Evolutionary conservation across 1,284 basidiomycete genomes (phyloP).

Genomic region (Salmacisia buchloeana): DNA sequence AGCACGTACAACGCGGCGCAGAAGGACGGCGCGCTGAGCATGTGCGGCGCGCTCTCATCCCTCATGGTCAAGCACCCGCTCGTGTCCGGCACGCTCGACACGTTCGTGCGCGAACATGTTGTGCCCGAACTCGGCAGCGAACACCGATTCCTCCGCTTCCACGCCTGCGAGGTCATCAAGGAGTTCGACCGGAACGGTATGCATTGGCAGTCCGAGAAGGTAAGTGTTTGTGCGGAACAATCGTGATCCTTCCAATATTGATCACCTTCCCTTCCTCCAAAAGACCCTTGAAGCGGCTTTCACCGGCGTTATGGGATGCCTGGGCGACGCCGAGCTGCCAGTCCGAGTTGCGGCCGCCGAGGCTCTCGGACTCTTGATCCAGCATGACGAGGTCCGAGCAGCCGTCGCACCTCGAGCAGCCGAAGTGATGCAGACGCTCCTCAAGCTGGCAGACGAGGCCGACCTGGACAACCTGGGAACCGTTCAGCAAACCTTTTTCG

Average conservation of each 20-base stretch:
- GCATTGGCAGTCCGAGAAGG: constrained; percentile 24
- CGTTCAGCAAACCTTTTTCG: constrained; percentile 77
- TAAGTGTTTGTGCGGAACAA: no score
- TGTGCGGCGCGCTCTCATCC: constrained; percentile 34
- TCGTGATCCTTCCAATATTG: no score
- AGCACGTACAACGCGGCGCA: constrained; percentile 29
- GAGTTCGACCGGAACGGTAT: constrained; percentile 41
- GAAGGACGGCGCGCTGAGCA: constrained; percentile 46
- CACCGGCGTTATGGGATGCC: constrained; percentile 44
- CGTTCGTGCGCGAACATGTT: constrained; percentile 43
- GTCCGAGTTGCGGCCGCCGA: constrained; percentile 78
- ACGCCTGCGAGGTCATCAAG: constrained; percentile 40
- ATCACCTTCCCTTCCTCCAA: no score
- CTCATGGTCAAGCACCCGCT: constrained; percentile 41
- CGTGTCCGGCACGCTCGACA: constrained; percentile 37
- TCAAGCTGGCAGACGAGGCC: constrained; percentile 81
- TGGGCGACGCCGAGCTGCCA: constrained; percentile 66
- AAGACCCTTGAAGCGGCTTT: constrained; percentile 42
- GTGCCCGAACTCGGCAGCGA: constrained; percentile 40
- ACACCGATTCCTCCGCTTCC: constrained; percentile 41
- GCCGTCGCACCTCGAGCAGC: constrained; percentile 73
- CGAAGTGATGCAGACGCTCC: constrained; percentile 80
- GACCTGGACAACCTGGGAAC: constrained; percentile 77
- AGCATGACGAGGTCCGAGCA: constrained; percentile 63
- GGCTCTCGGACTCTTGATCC: constrained; percentile 71